phyloP scores from a whole-genome alignment of 768 basidiomycete species.

The Agaricus blazei region DNA sequence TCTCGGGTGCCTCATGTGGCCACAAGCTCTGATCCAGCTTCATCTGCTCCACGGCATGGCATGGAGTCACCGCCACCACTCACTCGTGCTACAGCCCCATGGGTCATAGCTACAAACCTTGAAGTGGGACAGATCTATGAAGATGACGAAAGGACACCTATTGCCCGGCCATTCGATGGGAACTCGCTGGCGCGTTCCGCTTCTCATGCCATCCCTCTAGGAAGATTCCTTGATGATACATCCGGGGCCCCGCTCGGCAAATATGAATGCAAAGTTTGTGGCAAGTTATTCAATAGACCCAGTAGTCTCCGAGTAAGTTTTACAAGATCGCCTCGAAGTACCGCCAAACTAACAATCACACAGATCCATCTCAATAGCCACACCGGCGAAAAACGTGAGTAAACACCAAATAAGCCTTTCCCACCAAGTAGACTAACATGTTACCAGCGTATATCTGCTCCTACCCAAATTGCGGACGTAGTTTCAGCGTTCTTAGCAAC shows the following conservation, averaged over 20 bases:
- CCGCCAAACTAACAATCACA: slow-evolving; percentile 4
- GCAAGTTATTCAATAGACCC: slow-evolving; percentile 77
- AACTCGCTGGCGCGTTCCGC: slow-evolving; percentile 2
- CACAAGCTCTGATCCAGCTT: slow-evolving; percentile 3
- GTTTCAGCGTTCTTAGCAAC: slow-evolving; percentile 84
- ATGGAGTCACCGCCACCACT: slow-evolving; percentile 14
- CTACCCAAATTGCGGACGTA: slow-evolving; percentile 68
- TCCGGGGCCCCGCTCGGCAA: slow-evolving; percentile 31
- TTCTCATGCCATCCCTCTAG: slow-evolving; percentile 2
- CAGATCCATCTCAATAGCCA: slow-evolving; percentile 85
- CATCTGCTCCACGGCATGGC: neutral
- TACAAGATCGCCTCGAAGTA: slow-evolving; percentile 3
- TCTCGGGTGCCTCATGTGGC: neutral
- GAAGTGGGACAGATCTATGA: slow-evolving; percentile 16
- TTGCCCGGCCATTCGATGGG: slow-evolving; percentile 18
- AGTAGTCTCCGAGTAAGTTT: slow-evolving; percentile 70
- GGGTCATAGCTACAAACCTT: slow-evolving; percentile 24
- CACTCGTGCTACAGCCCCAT: slow-evolving; percentile 13
- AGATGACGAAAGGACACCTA: slow-evolving; percentile 33
- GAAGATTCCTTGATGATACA: slow-evolving; percentile 4
- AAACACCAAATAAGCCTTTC: neutral
- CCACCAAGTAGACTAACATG: slow-evolving; percentile 3
- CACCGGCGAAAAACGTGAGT: slow-evolving; percentile 81
- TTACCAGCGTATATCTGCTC: slow-evolving; percentile 68
- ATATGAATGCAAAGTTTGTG: slow-evolving; percentile 76